These are phyloP conservation scores for Wallacemonas sp. DNA, from an alignment of 208 protist species.

Conservation along the genomic window DNA sequence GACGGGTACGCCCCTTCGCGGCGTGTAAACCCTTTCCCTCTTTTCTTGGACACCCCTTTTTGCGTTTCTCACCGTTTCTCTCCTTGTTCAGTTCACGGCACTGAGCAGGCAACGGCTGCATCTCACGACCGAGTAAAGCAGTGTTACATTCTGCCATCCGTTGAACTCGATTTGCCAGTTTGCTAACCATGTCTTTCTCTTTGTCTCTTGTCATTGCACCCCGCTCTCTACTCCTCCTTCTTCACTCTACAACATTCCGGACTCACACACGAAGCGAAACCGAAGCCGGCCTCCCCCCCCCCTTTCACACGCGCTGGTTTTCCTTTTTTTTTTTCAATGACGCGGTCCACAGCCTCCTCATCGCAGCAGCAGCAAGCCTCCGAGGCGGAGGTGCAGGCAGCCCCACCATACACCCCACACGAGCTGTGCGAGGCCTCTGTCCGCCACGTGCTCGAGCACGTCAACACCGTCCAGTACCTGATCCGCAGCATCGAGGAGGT, in stretches of 20 bases:
- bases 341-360: background rate
- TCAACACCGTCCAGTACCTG: conserved; percentile 89
- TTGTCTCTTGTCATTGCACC: background rate
- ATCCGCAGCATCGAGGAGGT: conserved; percentile 78
- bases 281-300: background rate
- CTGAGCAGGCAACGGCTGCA: too few species aligned
- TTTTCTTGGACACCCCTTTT: too few species aligned
- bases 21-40: too few species aligned
- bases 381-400: background rate
- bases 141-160: too few species aligned
- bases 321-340: background rate
- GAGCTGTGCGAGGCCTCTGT: conserved; percentile 71
- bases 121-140: too few species aligned
- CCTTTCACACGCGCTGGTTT: background rate
- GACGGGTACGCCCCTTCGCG: too few species aligned
- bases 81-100: conserved; percentile 1
- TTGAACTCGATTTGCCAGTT: too few species aligned
- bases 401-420: conserved; percentile 32
- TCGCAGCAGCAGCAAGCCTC: background rate
- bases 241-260: too few species aligned
- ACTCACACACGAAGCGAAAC: too few species aligned
- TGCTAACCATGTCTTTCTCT: background rate
- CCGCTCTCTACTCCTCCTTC: too few species aligned
- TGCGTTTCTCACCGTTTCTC: conserved; percentile 2
- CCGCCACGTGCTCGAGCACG: conserved; percentile 63